A percentile compares a stretch with the other conserved stretches of the same genome.
Conservation (phyloP, 2,329 filamentous ascomycete species). For the Trematosphaeria pertusa region DNA sequence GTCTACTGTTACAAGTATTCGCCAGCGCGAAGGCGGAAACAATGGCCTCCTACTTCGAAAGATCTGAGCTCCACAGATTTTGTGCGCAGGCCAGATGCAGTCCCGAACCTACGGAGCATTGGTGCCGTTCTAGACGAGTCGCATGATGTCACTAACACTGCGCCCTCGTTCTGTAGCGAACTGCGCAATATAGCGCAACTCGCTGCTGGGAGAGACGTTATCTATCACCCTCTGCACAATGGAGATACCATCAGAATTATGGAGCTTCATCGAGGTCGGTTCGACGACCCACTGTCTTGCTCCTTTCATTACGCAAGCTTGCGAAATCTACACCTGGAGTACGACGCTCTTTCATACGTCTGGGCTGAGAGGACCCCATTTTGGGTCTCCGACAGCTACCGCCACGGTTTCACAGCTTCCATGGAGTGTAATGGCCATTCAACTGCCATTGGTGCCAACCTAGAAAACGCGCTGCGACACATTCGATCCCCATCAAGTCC, state of each 20-base stretch:
- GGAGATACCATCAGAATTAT: conserved; percentile 6
- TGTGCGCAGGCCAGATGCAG: too few relatives aligned
- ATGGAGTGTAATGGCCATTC: conserved; percentile 3
- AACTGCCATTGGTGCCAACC: conserved; percentile 1
- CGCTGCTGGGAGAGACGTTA: not conserved
- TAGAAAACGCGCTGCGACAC: conserved; percentile 3
- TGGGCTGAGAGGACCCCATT: not conserved
- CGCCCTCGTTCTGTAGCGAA: too few relatives aligned
- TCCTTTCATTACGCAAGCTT: conserved; percentile 1
- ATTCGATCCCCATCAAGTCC: not conserved
- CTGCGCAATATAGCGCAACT: too few relatives aligned
- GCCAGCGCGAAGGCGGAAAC: too few relatives aligned
- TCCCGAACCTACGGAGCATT: too few relatives aligned
- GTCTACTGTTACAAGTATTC: too few relatives aligned
- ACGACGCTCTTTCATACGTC: conserved; percentile 9
- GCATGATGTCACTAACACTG: too few relatives aligned
- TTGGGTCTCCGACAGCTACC: not conserved
- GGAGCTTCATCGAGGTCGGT: not conserved
- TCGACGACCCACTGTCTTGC: not conserved
- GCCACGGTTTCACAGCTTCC: too few relatives aligned
- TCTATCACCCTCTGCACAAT: conserved; percentile 7
- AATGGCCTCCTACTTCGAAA: too few relatives aligned
- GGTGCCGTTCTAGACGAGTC: too few relatives aligned
- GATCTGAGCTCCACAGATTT: too few relatives aligned
- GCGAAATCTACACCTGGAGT: not conserved